Percentiles rank a stretch among this genome's conserved stretches.
These are phyloP conservation scores for Rhodotorula sp. DNA, from an alignment of 1,284 basidiomycete species.

Conservation along the genomic window DNA sequence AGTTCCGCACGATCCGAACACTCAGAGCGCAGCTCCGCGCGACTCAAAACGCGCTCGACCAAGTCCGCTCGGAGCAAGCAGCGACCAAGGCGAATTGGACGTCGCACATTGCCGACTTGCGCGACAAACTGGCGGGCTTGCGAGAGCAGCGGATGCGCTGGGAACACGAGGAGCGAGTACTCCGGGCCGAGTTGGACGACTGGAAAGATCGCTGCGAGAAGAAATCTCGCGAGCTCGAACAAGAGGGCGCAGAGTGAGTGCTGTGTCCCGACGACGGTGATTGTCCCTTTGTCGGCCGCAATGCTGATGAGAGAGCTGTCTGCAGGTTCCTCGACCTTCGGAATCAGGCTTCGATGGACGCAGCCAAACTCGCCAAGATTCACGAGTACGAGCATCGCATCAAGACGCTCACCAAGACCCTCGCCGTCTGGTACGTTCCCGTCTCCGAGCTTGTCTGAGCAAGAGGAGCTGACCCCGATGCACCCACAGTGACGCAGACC, in stretches of 20 bases:
- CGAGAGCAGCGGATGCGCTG: conserved; percentile 67
- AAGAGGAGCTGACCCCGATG: too few relatives aligned
- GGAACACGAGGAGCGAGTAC: conserved; percentile 60
- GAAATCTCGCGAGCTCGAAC: conserved; percentile 64
- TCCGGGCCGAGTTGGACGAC: conserved; percentile 66
- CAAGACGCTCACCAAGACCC: conserved; percentile 65
- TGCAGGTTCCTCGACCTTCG: conserved; percentile 51
- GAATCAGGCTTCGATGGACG: conserved; percentile 38
- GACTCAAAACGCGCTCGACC: conserved; percentile 28
- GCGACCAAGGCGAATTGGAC: conserved; percentile 38
- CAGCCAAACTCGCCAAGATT: conserved; percentile 27
- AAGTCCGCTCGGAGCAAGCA: conserved; percentile 29
- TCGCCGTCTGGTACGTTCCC: conserved; percentile 62
- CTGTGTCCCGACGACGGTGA: background rate
- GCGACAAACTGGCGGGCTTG: conserved; percentile 65
- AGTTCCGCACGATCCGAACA: conserved; percentile 38
- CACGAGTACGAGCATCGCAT: conserved; percentile 51
- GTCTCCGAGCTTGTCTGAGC: background rate
- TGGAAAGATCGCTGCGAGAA: conserved; percentile 63
- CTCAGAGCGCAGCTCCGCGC: conserved; percentile 30
- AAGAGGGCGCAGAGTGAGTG: conserved; percentile 55
- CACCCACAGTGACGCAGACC: conserved; percentile 64
- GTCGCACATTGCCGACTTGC: conserved; percentile 36
- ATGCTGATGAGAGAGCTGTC: background rate
- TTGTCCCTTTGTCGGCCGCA: background rate